Base-by-base conservation (phyloP, 768 basidiomycete genomes). In the Boletus pseudo-olivaceus region DNA sequence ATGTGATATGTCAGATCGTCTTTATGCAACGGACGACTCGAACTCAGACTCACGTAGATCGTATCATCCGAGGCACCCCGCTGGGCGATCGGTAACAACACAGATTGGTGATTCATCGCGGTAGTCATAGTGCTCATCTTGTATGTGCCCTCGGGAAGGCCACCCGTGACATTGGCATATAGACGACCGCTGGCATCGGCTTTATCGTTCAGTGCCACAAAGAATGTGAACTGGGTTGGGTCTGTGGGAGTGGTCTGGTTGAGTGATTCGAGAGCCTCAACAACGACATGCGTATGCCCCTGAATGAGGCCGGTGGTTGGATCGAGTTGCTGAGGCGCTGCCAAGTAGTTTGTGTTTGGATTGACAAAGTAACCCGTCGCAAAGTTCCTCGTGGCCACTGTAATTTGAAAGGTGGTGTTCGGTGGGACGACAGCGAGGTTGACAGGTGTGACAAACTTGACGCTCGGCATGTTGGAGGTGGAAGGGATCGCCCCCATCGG, bases 201-300 rank as follows among this genome's bases (percentile, higher is more conserved):
- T 53, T 58, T 61, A 10, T 54, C 62, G 63, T 81, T 83, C 60
- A 86, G 55, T 37, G 75, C 76, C 64, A 74, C 77, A 76, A 87
- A 87, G 70, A 81, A 86, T 11, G 77, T 77, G 53, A 87, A 87
- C 30, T 72, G 66, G 27, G 62, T 72, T 15, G 82, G 77, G 66
- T 85, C 67, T 14, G 74, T 75, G 1, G 80, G 75, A 1, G 66
- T 72, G 12, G 83, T 81, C 58, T 80, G 74, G 35, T 70, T 70
- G 50, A 86, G 68, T 12, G 77, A 72, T 15, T 63, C 55, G 53
- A 89, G 70, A 48, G 67, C 53, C 68, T 87, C 78, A 50, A 88
- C 72, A 40, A 84, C 83, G 61, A 87, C 68, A 62, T 89, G 87
- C 17, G 75, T 73, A 70, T 87, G 83, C 11, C 86, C 88, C 53